These are phyloP conservation scores for Hexamita inflata DNA, from an alignment of 208 protist species.

Conservation along the genomic window DNA sequence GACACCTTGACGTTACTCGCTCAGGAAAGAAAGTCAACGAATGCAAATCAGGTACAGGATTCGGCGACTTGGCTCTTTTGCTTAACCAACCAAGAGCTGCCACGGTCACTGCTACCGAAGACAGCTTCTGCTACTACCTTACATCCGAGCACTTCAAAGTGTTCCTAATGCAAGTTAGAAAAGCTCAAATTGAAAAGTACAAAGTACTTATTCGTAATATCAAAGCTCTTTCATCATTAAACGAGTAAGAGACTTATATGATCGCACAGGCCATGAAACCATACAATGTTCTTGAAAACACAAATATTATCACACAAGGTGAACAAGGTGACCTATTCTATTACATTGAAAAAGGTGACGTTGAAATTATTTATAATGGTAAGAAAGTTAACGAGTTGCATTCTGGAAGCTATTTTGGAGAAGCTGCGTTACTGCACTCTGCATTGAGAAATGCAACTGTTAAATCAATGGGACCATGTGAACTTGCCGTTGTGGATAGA, in stretches of 20 bases:
- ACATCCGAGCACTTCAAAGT: not conserved
- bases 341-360: not conserved
- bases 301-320: not conserved
- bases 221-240: not conserved
- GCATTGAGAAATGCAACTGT: not conserved
- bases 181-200: not conserved
- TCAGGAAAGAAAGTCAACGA: not conserved
- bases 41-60: not conserved
- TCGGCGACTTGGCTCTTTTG: not conserved
- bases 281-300: not conserved
- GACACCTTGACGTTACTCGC: not conserved
- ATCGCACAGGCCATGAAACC: not conserved
- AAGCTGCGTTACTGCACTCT: not conserved
- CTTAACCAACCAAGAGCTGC: not conserved
- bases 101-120: not conserved
- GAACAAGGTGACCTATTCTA: not conserved
- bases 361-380: not conserved
- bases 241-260: not conserved
- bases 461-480: not conserved
- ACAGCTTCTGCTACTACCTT: not conserved
- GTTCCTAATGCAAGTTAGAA: not conserved
- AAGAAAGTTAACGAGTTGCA: not conserved
- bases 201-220: not conserved
- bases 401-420: not conserved
- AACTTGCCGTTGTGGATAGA: not conserved